phyloP scores from a whole-genome alignment of 805 yeast genomes.

The Debaryomyces maramus region DNA sequence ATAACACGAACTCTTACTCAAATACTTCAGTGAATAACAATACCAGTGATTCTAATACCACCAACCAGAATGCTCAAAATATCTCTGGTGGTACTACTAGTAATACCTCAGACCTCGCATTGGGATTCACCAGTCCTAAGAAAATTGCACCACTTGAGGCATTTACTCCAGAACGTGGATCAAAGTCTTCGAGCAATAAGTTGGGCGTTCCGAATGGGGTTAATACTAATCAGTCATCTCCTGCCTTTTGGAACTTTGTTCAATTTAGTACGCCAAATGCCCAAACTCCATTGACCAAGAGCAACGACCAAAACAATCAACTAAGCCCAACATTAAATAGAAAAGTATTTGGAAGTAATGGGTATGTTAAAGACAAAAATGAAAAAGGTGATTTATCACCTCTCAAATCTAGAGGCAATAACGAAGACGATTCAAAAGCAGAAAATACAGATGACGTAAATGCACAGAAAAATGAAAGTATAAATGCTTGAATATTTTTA shows the following conservation, averaged over 20 bases:
- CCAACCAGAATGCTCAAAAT: conserved; percentile 8
- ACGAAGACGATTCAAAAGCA: neutral
- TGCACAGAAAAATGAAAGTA: conserved; percentile 4
- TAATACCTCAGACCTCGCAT: conserved; percentile 31
- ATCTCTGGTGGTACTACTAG: conserved; percentile 26
- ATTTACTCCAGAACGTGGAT: conserved; percentile 46
- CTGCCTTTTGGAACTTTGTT: conserved; percentile 92
- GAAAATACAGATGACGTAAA: neutral
- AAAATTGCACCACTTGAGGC: conserved; percentile 44
- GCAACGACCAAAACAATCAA: conserved; percentile 38
- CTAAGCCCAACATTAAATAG: conserved; percentile 42
- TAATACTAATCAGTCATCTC: conserved; percentile 62
- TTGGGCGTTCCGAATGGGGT: conserved; percentile 27
- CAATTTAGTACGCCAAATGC: conserved; percentile 60
- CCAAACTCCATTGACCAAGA: conserved; percentile 41
- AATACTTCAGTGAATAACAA: conserved; percentile 9
- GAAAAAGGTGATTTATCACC: conserved; percentile 18
- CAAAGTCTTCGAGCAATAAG: conserved; percentile 25
- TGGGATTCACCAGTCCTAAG: conserved; percentile 44
- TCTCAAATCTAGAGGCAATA: conserved; percentile 11
- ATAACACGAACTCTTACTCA: conserved; percentile 7
- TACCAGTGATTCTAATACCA: conserved; percentile 14
- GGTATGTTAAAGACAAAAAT: conserved; percentile 12
- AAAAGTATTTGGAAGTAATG: conserved; percentile 16
- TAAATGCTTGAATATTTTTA: conserved; percentile 1